A percentile compares a stretch with the other conserved stretches of the same genome.
Conservation (phyloP, 2,329 filamentous ascomycete genomes). For the Trichothecium roseum region DNA sequence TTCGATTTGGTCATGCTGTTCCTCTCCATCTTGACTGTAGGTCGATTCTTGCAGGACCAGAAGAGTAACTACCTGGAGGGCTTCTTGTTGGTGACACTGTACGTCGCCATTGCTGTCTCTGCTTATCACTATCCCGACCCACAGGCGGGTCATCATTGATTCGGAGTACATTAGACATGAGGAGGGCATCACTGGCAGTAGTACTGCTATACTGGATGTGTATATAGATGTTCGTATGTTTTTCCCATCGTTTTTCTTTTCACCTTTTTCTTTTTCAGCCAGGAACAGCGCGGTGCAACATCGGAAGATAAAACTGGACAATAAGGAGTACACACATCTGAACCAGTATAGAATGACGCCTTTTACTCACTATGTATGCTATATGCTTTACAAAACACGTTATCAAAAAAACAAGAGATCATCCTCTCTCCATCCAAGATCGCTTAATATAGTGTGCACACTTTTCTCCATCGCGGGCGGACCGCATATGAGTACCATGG, state of each 20-base stretch:
- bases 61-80: slow-evolving; percentile 91
- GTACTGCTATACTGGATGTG: no score
- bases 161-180: no score
- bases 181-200: no score
- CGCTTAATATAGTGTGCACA: slow-evolving; percentile 1
- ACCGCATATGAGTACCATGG: slow-evolving; percentile 70
- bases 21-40: slow-evolving; percentile 75
- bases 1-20: slow-evolving; percentile 79
- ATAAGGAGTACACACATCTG: no score
- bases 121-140: slow-evolving; percentile 45
- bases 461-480: slow-evolving; percentile 57
- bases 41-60: slow-evolving; percentile 77
- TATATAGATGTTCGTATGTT: no score
- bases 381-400: background rate
- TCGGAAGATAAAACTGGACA: no score
- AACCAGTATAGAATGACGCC: no score
- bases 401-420: no score
- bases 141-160: background rate
- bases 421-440: slow-evolving; percentile 2
- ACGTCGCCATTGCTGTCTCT: slow-evolving; percentile 48
- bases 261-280: no score
- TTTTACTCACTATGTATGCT: no score
- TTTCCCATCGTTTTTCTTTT: background rate
- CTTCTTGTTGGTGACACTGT: slow-evolving; percentile 62
- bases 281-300: no score